phyloP scores from a whole-genome alignment of 192 early-diverging fungal genomes.

The Polychytrium aggregatum region DNA sequence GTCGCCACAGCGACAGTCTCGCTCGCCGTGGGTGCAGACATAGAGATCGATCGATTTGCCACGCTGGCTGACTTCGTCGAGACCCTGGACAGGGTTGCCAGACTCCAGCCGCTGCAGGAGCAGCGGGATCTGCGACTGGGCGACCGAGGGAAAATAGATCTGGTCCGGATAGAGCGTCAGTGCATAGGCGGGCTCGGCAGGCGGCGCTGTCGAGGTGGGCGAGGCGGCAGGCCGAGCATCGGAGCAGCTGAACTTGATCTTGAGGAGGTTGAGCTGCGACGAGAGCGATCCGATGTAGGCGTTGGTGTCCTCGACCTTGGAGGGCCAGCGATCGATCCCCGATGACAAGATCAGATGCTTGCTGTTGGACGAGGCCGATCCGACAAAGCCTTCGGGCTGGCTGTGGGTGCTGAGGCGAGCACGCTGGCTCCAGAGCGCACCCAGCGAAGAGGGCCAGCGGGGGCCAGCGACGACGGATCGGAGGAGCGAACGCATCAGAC shows the following conservation, averaged over 20 bases:
- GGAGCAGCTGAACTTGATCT: not conserved
- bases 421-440: too few relatives aligned
- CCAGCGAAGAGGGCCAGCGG: too few relatives aligned
- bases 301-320: conserved; percentile 5
- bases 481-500: too few relatives aligned
- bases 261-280: not conserved
- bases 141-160: conserved; percentile 5
- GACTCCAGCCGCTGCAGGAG: conserved; percentile 1
- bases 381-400: too few relatives aligned
- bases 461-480: too few relatives aligned
- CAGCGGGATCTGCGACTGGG: not conserved
- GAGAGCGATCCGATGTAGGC: conserved; percentile 1
- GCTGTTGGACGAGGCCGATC: conserved; percentile 4
- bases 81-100: not conserved
- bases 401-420: too few relatives aligned
- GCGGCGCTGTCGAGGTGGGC: too few relatives aligned
- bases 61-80: not conserved
- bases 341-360: conserved; percentile 3
- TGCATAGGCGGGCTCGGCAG: not conserved
- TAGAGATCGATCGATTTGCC: conserved; percentile 1
- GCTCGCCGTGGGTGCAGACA: conserved; percentile 32
- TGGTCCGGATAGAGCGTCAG: conserved; percentile 8
- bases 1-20: conserved; percentile 38
- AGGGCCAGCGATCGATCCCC: conserved; percentile 3
- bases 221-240: not conserved